Evolutionary conservation across 1,284 basidiomycete genomes (phyloP).

Genomic region (Tetrapyrgos nigripes): DNA sequence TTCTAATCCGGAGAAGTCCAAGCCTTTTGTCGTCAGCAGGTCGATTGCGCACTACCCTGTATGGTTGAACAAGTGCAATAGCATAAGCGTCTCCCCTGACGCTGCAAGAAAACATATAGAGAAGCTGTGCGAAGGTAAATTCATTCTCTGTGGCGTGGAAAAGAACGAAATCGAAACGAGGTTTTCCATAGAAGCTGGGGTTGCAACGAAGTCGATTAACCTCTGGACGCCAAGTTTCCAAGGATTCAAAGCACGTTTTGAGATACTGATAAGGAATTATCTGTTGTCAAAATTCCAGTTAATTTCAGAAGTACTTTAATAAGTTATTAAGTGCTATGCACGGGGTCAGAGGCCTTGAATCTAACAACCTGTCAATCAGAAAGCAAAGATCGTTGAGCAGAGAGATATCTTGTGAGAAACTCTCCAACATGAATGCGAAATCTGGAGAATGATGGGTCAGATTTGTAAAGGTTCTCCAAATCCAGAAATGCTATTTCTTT

Average conservation of each 20-base stretch:
- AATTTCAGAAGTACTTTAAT: background rate
- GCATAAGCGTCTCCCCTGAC: constrained; percentile 23
- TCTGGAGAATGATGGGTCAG: constrained; percentile 12
- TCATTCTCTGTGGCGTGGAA: constrained; percentile 25
- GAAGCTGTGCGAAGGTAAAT: constrained; percentile 29
- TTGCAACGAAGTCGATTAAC: constrained; percentile 35
- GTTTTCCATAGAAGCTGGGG: constrained; percentile 31
- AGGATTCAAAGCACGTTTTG: constrained; percentile 33
- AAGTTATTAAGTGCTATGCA: background rate
- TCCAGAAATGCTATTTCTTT: constrained; percentile 17
- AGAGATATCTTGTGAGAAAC: constrained; percentile 25
- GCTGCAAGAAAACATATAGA: constrained; percentile 29
- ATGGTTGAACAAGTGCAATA: constrained; percentile 33
- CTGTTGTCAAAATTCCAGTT: constrained; percentile 24
- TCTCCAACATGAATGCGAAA: constrained; percentile 26
- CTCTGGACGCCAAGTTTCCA: constrained; percentile 27
- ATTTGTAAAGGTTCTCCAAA: background rate
- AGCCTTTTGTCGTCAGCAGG: constrained; percentile 27
- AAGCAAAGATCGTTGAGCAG: constrained; percentile 14
- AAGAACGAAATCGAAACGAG: constrained; percentile 37
- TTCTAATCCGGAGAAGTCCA: constrained; percentile 23
- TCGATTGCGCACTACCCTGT: constrained; percentile 10
- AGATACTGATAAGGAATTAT: constrained; percentile 27
- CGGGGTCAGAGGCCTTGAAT: constrained; percentile 16
- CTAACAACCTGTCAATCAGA: constrained; percentile 16